These are phyloP conservation scores for Bipolaris oryzae DNA, from an alignment of 2,329 filamentous ascomycete genomes.

Conservation along the genomic window DNA sequence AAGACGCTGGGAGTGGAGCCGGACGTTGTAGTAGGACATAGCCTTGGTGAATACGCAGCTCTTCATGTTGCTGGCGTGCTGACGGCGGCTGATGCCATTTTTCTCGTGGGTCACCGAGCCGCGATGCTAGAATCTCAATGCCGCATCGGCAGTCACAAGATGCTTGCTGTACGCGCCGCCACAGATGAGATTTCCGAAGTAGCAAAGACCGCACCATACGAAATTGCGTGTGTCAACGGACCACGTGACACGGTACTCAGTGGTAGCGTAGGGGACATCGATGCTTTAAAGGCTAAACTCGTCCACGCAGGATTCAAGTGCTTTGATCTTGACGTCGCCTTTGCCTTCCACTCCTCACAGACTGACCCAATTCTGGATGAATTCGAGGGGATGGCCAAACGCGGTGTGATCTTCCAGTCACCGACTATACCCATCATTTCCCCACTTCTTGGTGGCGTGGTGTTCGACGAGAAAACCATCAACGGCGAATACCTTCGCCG, in stretches of 20 bases:
- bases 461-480: neutral
- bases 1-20: slow-evolving; percentile 15
- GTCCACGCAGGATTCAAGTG: neutral
- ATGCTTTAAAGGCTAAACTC: neutral
- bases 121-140: slow-evolving; percentile 32
- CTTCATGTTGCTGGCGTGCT: slow-evolving; percentile 45
- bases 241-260: slow-evolving; percentile 36
- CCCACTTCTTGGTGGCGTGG: neutral
- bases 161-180: slow-evolving; percentile 34
- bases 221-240: slow-evolving; percentile 40
- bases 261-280: slow-evolving; percentile 15
- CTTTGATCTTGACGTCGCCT: slow-evolving; percentile 16
- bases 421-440: neutral
- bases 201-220: neutral
- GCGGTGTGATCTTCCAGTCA: slow-evolving; percentile 10
- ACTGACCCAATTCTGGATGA: slow-evolving; percentile 53
- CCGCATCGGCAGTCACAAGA: slow-evolving; percentile 33
- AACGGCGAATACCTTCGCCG: neutral
- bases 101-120: slow-evolving; percentile 45
- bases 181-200: too few relatives aligned
- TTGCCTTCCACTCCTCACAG: slow-evolving; percentile 30
- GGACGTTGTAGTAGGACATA: slow-evolving; percentile 25
- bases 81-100: slow-evolving; percentile 39
- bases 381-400: slow-evolving; percentile 42
- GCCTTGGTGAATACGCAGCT: slow-evolving; percentile 50